Evolutionary conservation across 2,329 filamentous ascomycete species (phyloP).

Genomic region (Pyrenochaeta sp.): DNA sequence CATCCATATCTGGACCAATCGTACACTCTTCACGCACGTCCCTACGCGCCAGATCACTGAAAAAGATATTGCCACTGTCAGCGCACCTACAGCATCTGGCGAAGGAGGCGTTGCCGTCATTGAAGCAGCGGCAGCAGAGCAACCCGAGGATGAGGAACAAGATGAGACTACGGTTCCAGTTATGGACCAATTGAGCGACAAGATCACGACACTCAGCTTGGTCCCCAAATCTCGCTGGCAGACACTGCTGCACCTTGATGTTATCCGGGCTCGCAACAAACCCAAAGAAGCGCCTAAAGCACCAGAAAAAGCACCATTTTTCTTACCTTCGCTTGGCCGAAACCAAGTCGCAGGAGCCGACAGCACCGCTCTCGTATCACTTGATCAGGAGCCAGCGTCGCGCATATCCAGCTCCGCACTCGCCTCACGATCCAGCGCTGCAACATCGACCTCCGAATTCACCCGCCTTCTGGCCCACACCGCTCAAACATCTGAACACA

Average conservation of each 20-base stretch:
- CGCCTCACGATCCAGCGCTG: constrained; percentile 39
- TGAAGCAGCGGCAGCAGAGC: constrained; percentile 75
- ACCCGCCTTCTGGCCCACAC: constrained; percentile 58
- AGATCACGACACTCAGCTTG: constrained; percentile 87
- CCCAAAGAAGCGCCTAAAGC: constrained; percentile 90
- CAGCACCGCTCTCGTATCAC: constrained; percentile 17
- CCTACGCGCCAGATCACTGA: constrained; percentile 86
- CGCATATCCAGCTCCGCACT: constrained; percentile 47
- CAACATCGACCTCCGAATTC: constrained; percentile 51
- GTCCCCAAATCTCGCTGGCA: constrained; percentile 94
- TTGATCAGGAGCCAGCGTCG: constrained; percentile 30
- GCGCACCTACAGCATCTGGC: constrained; percentile 78
- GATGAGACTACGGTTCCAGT: constrained; percentile 55
- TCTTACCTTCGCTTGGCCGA: constrained; percentile 74
- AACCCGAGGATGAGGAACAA: constrained; percentile 53
- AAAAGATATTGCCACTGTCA: constrained; percentile 71
- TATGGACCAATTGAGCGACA: constrained; percentile 79
- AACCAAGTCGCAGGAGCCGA: constrained; percentile 24
- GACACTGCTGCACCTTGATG: constrained; percentile 88
- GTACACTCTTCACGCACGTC: constrained; percentile 86
- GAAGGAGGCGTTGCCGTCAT: constrained; percentile 80
- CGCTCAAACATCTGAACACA: constrained; percentile 66
- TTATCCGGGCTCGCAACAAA: constrained; percentile 91
- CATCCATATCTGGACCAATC: constrained; percentile 96
- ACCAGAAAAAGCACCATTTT: constrained; percentile 95